Evolutionary conservation across 2,329 filamentous ascomycete genomes (phyloP).

Genomic region (Arthrobotrys sphaeroides): DNA sequence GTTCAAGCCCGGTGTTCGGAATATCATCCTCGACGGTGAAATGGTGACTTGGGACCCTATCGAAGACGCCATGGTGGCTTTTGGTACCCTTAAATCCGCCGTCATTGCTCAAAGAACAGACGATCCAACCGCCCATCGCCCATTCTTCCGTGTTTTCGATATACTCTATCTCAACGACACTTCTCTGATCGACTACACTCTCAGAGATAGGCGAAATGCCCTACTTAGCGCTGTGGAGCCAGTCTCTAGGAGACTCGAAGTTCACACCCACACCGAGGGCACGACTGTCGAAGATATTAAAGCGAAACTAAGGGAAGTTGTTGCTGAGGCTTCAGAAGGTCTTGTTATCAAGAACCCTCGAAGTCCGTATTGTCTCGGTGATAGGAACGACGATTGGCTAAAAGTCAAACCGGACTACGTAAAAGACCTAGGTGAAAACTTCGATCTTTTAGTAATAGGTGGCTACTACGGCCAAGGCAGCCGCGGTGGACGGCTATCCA

Average conservation of each 20-base stretch:
- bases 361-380: constrained; percentile 85
- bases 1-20: constrained; percentile 80
- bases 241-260: constrained; percentile 79
- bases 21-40: constrained; percentile 91
- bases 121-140: constrained; percentile 71
- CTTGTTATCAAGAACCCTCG: constrained; percentile 74
- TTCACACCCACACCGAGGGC: constrained; percentile 77
- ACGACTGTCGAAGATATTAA: constrained; percentile 78
- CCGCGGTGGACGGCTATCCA: constrained; percentile 82
- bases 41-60: constrained; percentile 98
- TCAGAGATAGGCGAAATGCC: constrained; percentile 80
- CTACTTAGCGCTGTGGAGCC: constrained; percentile 75
- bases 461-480: constrained; percentile 91
- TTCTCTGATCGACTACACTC: constrained; percentile 80
- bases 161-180: constrained; percentile 87
- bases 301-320: constrained; percentile 78
- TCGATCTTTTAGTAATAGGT: constrained; percentile 89
- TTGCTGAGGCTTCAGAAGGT: constrained; percentile 72
- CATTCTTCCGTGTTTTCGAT: constrained; percentile 85
- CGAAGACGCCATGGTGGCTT: constrained; percentile 82
- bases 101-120: constrained; percentile 80
- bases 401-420: constrained; percentile 99
- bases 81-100: constrained; percentile 92
- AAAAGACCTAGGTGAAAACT: constrained; percentile 90
- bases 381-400: constrained; percentile 94